Base-by-base conservation (phyloP, 73 alveolate species). In the Tetrahymena borealis region DNA sequence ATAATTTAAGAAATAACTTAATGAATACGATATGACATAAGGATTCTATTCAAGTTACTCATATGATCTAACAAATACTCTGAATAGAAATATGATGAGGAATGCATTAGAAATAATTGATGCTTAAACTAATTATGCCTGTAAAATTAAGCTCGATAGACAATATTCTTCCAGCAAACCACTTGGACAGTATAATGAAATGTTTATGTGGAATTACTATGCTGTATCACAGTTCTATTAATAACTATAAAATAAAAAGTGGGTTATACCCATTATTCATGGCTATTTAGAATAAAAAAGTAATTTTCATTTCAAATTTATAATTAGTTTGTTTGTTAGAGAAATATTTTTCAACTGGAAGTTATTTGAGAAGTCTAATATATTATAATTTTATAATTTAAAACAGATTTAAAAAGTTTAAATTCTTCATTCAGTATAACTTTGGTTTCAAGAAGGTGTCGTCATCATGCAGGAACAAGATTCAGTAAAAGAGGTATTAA, bases 391-490 rank as follows among this genome's bases (percentile, higher is more conserved):
- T n/a, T 8, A n/a, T n/a, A n/a, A n/a, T n/a, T n/a, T n/a, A n/a
- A n/a, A n/a, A n/a, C n/a, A 94, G 96, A 91, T 37, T 38, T 96
- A 5, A 91, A 95, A 92, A 95, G 94, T 39, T 78, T 94, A 5
- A 91, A 91, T 33, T 94, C 93, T 37, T 90, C 79, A 39, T 94
- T 96, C 39, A 91, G 96, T 24, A 78, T 96, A n/a, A 90, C 95
- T 28, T 78, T 98, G 16, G 94, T 98, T 40, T 95, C 98, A 12
- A 92, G 99, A 92, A 95, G 99, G 78, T 95, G 97, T 1, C 95
- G 98, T 33, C 97, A 96, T 78, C 97, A 96, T 95, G 99, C 99
- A 20, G 99, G 99, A 4, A 96, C 99, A 15, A 95, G 99, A 79
- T 98, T 97, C 94, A 93, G 97, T 10, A 98, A 97, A 91, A 98